Conservation (phyloP, 305 asterid genomes). For the Stenogyne calaminthoides region DNA sequence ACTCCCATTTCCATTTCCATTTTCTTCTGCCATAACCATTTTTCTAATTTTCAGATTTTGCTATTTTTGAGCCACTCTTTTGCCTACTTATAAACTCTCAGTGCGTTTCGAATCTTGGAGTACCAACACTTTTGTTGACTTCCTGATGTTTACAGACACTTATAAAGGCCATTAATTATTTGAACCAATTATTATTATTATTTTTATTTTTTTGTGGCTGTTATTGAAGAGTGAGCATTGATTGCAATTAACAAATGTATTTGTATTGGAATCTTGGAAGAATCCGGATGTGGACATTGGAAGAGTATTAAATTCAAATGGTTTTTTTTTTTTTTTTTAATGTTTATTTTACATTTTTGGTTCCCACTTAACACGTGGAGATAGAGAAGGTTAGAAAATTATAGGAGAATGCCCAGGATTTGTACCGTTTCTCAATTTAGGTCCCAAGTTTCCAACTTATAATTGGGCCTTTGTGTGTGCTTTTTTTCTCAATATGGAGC, state of each 20-base stretch:
- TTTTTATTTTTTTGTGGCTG: not conserved
- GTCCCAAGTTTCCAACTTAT: no score
- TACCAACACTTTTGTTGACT: constrained; percentile 10
- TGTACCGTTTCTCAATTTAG: no score
- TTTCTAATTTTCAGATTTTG: not conserved
- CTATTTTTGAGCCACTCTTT: not conserved
- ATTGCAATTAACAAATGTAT: not conserved
- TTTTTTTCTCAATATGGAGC: no score
- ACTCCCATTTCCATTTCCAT: constrained; percentile 30
- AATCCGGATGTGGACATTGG: no score
- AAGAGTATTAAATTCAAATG: no score
- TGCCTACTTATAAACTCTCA: not conserved
- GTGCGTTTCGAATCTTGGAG: not conserved
- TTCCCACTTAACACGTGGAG: no score
- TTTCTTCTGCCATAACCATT: constrained; percentile 33
- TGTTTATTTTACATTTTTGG: no score
- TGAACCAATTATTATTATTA: not conserved
- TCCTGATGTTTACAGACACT: not conserved
- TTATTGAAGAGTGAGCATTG: not conserved
- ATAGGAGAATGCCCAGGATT: no score
- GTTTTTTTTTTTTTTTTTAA: no score
- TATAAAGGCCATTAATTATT: not conserved
- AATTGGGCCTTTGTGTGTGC: no score
- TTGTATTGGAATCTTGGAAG: not conserved
- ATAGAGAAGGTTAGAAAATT: no score